Evolutionary conservation across 768 basidiomycete genomes (phyloP), one percentile per base, ranked within the genome.

Genomic region (Podaxis mareebaensis): DNA sequence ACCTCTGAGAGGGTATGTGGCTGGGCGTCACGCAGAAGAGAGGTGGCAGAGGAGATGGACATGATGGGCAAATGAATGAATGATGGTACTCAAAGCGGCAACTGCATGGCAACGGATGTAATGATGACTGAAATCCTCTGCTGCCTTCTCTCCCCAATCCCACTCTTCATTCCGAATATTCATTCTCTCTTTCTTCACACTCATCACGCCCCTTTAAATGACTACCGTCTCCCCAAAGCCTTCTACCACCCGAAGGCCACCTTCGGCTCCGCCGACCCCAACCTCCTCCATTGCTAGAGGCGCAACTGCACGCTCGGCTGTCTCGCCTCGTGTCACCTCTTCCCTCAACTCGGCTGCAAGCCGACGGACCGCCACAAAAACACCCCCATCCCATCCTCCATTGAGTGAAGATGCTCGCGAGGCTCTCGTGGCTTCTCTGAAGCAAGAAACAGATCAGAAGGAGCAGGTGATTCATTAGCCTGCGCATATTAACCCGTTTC

Each of bases 371-470:
- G 81, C 85, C 24, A 53, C 81, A 39, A 88, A 84, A 72, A 71
- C 77, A 33, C 69, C 83, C 8, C 73, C 84, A 17, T 68, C 75
- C 6, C 49, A 51, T 24, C 68, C 78, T 11, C 71, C 72, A 26
- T 65, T 70, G 36, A 76, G 77, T 68, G 78, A 77, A 58, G 88
- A 89, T 59, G 77, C 80, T 8, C 77, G 79, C 53, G 88, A 90
- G 58, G 74, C 80, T 28, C 79, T 92, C 38, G 77, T 83, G 11
- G 83, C 82, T 38, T 85, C 86, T 33, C 79, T 93, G 64, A 90
- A 87, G 73, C 82, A 86, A 55, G 92, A 93, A 73, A 90, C 88
- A 13, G 91, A 93, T 66, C 83, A 88, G 69, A 93, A 91, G 75
- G 92, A 94, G 73, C 85, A 89, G 79, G 92, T 88, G 70, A 63